Base-by-base conservation (phyloP, 805 yeast species). In the Schwanniomyces sp. region DNA sequence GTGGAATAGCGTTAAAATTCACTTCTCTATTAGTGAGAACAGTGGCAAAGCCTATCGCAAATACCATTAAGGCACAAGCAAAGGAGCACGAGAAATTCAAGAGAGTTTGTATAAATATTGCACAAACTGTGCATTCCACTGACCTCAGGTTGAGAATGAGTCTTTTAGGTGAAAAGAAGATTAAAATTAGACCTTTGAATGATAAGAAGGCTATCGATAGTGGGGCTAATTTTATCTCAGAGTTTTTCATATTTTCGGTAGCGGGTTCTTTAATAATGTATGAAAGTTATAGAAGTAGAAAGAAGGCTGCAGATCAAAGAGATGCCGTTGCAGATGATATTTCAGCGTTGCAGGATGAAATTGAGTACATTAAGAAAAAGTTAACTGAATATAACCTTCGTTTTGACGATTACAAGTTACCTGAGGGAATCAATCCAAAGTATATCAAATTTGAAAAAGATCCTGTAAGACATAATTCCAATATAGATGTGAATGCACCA, bases 211-310 rank as follows among this genome's bases (percentile, higher is more conserved):
- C 96, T 32, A 79, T 90, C 38, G 94, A 89, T 49, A 81, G 76
- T 49, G 96, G 96, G 1, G 94, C 96, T 39, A 85, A 78, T 47
- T 81, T 88, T 60, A 67, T 89, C 10, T 85, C 92, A 40, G 96
- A 89, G 62, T 62, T 83, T 28, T 85, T 89, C 58, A 82, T 89
- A 16, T 89, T 90, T 53, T 70, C 85, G 25, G 92, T 90, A 21
- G 96, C 94, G 1, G 94, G 95, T 5, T 76, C 85, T 1, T 74
- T 87, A 46, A 82, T 90, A 9, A 58, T 89, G 10, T 88, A 78
- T 60, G 96, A 90, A 61, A 78, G 88, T 25, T 74, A 78, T 56
- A 75, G 92, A 55, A 81, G 86, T 40, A 72, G 88, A 36, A 76
- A 78, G 57, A 86, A 86, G 66, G 88, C 85, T 52, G 64, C 70